Percentiles rank a stretch among this genome's conserved stretches.
Conservation (phyloP, 129 eudicot species). For the Escallonia herrerae region DNA sequence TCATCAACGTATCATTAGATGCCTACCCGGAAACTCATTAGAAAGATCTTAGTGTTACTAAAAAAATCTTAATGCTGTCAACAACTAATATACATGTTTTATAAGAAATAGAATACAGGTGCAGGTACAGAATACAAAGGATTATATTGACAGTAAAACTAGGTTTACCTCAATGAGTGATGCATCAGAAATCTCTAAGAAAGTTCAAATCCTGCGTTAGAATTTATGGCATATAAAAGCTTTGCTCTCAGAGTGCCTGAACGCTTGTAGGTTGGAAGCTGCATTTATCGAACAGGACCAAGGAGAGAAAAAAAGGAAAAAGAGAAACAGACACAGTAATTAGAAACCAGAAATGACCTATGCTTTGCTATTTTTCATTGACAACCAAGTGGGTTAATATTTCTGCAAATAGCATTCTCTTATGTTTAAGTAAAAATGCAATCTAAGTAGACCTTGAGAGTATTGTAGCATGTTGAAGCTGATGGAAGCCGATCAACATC, state of each 20-base stretch:
- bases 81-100: too few relatives aligned
- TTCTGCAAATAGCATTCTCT: neutral
- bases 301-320: slow-evolving; percentile 1
- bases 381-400: neutral
- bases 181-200: slow-evolving; percentile 34
- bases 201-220: slow-evolving; percentile 97
- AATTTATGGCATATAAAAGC: slow-evolving; percentile 85
- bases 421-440: neutral
- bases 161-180: slow-evolving; percentile 20
- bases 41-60: too few relatives aligned
- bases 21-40: too few relatives aligned
- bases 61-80: too few relatives aligned
- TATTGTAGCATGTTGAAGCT: slow-evolving; percentile 98
- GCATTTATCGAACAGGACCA: slow-evolving; percentile 8
- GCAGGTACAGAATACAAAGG: slow-evolving; percentile 1
- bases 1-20: too few relatives aligned
- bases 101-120: neutral
- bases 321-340: neutral
- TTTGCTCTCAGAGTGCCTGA: slow-evolving; percentile 81
- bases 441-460: slow-evolving; percentile 63
- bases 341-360: too few relatives aligned
- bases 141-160: neutral
- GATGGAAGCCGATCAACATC: slow-evolving; percentile 99
- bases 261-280: slow-evolving; percentile 96
- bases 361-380: too few relatives aligned